Evolutionary conservation across 345 rosid species (phyloP).

Genomic region (Rhizophora apiculata): DNA sequence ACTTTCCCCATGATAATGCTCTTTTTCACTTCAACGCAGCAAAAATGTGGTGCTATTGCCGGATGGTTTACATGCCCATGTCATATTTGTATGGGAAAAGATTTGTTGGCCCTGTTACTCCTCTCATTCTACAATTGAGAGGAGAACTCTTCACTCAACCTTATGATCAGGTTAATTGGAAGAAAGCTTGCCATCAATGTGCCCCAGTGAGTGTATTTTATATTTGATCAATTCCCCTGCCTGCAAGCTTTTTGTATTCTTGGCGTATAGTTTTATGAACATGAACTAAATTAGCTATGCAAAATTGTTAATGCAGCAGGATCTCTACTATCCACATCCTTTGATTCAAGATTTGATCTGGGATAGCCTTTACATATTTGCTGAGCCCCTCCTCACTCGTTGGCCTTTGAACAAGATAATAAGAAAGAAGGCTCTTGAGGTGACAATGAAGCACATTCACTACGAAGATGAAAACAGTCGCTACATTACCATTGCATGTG

Average conservation of each 20-base stretch:
- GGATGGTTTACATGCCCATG: slow-evolving; percentile 34
- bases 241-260: no score
- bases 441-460: slow-evolving; percentile 68
- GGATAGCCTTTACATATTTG: slow-evolving; percentile 54
- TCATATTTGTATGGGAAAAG: slow-evolving; percentile 40
- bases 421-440: slow-evolving; percentile 67
- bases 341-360: slow-evolving; percentile 74
- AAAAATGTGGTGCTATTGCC: slow-evolving; percentile 30
- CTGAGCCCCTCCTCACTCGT: slow-evolving; percentile 60
- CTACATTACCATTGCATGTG: slow-evolving; percentile 81
- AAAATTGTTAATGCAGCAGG: slow-evolving; percentile 47
- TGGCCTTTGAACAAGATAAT: slow-evolving; percentile 82
- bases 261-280: no score
- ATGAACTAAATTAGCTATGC: no score
- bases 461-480: slow-evolving; percentile 88
- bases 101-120: slow-evolving; percentile 33
- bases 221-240: background rate
- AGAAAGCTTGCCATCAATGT: slow-evolving; percentile 61
- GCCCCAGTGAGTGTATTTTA: slow-evolving; percentile 60
- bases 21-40: slow-evolving; percentile 10
- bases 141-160: slow-evolving; percentile 68
- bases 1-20: no score
- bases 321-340: slow-evolving; percentile 87
- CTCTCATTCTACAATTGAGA: slow-evolving; percentile 24
- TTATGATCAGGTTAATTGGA: slow-evolving; percentile 76